phyloP scores from a whole-genome alignment of 768 basidiomycete species.

The Amanita fuliginea region DNA sequence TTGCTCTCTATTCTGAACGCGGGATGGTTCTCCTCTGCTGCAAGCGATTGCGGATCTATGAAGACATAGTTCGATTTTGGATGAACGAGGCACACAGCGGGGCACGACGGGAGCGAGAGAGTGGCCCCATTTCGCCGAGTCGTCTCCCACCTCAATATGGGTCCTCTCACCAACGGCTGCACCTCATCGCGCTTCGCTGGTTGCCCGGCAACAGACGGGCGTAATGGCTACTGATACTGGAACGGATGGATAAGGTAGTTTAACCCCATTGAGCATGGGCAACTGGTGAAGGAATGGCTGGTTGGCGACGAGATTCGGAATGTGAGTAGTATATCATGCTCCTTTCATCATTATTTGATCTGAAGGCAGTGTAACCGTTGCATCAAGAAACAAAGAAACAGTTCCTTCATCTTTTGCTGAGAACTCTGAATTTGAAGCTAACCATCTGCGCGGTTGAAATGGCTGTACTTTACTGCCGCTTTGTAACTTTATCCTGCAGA shows the following conservation, averaged over 20 bases:
- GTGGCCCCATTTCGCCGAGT: constrained; percentile 46
- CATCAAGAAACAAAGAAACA: too few relatives aligned
- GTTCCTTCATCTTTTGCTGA: too few relatives aligned
- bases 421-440: too few relatives aligned
- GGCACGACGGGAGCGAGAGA: constrained; percentile 18
- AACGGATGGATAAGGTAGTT: too few relatives aligned
- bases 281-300: constrained; percentile 85
- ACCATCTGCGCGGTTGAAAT: too few relatives aligned
- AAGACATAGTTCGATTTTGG: constrained; percentile 89
- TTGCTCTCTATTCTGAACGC: constrained; percentile 86
- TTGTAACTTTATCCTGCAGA: too few relatives aligned
- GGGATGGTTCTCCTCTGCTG: constrained; percentile 82
- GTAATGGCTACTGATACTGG: constrained; percentile 53
- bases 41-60: constrained; percentile 93
- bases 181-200: constrained; percentile 72
- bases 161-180: constrained; percentile 55
- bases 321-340: too few relatives aligned
- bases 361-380: too few relatives aligned
- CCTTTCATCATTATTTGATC: too few relatives aligned
- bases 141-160: constrained; percentile 69
- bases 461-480: too few relatives aligned
- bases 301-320: constrained; percentile 71
- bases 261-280: constrained; percentile 91
- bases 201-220: constrained; percentile 62
- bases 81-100: constrained; percentile 60